Evolutionary conservation across 257 asterid genomes (phyloP).

Genomic region (Jasminum sambac): DNA sequence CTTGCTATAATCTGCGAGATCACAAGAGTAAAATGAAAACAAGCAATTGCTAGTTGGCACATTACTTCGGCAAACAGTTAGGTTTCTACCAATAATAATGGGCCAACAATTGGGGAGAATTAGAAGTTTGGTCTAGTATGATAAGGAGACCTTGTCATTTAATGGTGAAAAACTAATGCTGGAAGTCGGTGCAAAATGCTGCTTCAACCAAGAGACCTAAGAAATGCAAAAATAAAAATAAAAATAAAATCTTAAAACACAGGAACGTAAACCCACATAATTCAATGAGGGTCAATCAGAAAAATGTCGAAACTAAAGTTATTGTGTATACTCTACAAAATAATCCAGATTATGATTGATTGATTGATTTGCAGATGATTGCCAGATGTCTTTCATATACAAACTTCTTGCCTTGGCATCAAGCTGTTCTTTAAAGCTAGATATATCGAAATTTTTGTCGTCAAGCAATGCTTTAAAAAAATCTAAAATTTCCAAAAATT

Average conservation of each 20-base stretch:
- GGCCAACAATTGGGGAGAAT: background rate
- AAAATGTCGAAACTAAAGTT: conserved; percentile 2
- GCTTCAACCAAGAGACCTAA: conserved; percentile 95
- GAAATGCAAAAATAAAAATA: conserved; percentile 22
- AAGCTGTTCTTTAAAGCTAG: background rate
- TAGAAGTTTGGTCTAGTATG: conserved; percentile 7
- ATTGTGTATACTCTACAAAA: conserved; percentile 16
- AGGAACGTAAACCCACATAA: background rate
- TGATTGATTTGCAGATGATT: background rate
- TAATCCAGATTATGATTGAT: background rate
- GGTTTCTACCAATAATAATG: conserved; percentile 16
- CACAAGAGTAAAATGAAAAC: conserved; percentile 6
- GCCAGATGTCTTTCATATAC: background rate
- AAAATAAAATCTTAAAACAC: background rate
- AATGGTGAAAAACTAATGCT: conserved; percentile 94
- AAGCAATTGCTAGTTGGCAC: conserved; percentile 17
- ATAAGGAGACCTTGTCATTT: conserved; percentile 80
- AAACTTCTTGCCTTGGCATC: background rate
- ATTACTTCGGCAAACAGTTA: conserved; percentile 19
- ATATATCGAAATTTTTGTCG: background rate
- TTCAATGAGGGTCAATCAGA: conserved; percentile 6
- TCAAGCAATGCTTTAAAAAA: background rate
- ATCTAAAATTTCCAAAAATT: background rate
- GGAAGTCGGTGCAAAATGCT: conserved; percentile 96
- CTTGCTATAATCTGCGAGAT: conserved; percentile 81